Base-by-base conservation (phyloP, 2,329 filamentous ascomycete species). In the Verticillium zaregamsianum region DNA sequence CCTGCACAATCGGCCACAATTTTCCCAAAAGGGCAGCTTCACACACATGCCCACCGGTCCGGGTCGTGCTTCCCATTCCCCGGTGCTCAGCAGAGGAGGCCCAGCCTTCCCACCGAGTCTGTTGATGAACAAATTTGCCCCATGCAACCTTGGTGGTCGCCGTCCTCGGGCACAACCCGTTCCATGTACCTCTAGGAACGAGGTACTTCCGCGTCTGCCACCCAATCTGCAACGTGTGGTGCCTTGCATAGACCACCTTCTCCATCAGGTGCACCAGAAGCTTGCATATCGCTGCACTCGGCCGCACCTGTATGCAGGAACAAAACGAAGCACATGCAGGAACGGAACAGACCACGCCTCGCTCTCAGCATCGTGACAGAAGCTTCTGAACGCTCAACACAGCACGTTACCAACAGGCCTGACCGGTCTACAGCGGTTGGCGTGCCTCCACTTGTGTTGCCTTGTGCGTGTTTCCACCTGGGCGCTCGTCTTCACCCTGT, bases 41-140 rank as follows among this genome's bases (percentile, higher is more conserved):
- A 20, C 31, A 17, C 35, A 28, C 33, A 28, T 15, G 23, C 33
- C 55, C 61, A 59, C 52, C 15, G 52, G 59, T 57, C 60, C 56
- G 59, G 61, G 60, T 66, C 32, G 56, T 45, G 55, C 55, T 35
- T 11, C 39, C 59, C 59, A 55, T 61, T 58, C 39, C 57, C 57
- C 59, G 59, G 55, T 54, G 35, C 60, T 57, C 33, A 28, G 57
- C 62, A 60, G 45, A 25, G 23, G 11, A 11, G 23, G 45, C 9
- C 59, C 61, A 55, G 35, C 37, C 54, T 61, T 28, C 62, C 62
- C 35, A 54, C 45, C 23, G 37, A 54, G 25, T 35, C 58, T 60
- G 59, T 57, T 28, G 59, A 62, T 65, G 62, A 59, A 45, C 57
- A 64, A 64, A 64, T 64, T 64, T 59, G 62, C 62, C 59, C 62